Conservation (phyloP, 1,284 basidiomycete genomes). For the Laetiporus sulphureus region DNA sequence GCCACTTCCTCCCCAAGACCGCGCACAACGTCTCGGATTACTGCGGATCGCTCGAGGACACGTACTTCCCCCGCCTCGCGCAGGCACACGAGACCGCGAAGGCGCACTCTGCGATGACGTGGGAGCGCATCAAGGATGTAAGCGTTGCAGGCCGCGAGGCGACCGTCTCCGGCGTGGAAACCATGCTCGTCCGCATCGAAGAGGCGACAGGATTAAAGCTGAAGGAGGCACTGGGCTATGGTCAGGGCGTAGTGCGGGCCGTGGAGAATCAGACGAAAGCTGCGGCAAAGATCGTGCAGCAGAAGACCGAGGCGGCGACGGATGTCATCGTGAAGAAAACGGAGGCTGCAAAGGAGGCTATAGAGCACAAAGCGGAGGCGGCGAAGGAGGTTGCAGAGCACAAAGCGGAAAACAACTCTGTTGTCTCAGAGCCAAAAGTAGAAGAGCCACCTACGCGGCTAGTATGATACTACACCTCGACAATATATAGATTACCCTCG, state of each 20-base stretch:
- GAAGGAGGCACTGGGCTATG: constrained; percentile 49
- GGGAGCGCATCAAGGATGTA: constrained; percentile 26
- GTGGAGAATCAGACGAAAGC: constrained; percentile 7
- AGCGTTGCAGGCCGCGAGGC: constrained; percentile 26
- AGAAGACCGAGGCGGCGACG: constrained; percentile 17
- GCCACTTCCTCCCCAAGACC: constrained; percentile 80
- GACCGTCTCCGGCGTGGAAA: constrained; percentile 40
- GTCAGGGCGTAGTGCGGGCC: constrained; percentile 10
- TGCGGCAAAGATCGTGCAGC: constrained; percentile 11
- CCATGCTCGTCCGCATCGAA: constrained; percentile 55
- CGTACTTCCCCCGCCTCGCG: constrained; percentile 60
- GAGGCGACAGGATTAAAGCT: constrained; percentile 68
- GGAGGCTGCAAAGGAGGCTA: constrained; percentile 17
- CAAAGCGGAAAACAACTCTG: constrained; percentile 7
- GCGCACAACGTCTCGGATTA: constrained; percentile 63
- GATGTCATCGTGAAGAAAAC: constrained; percentile 12
- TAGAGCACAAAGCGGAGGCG: constrained; percentile 8
- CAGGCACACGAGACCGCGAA: constrained; percentile 64
- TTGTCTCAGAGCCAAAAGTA: too few relatives aligned
- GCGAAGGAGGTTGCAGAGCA: constrained; percentile 6
- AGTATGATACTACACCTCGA: constrained; percentile 4
- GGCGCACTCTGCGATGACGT: constrained; percentile 53
- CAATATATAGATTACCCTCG: neutral
- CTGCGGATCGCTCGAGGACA: constrained; percentile 64
- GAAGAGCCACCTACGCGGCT: constrained; percentile 10